Base-by-base conservation (phyloP, 2,329 filamentous ascomycete species). In the Fusarium sp. region DNA sequence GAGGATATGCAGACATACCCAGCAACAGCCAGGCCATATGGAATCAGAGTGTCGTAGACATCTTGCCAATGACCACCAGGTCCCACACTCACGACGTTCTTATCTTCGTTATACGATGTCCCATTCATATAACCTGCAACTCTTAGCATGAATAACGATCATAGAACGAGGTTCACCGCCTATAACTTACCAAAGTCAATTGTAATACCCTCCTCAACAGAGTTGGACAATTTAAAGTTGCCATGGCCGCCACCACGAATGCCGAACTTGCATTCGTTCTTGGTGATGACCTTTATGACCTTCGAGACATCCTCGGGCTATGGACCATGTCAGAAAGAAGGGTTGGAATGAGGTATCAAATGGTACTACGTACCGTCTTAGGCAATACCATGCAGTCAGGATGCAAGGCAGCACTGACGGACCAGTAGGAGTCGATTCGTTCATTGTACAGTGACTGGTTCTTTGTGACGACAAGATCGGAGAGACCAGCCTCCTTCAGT, bases 211-310 rank as follows among this genome's bases (percentile, higher is more conserved):
- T 79, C 78, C 14, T 80, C 70, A 17, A 84, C 67, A 56, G 80
- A 81, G 76, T 83, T 83, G 62, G 80, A 75, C 8, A 82, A 72
- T 2, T 79, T 66, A 55, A 79, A 80, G 30, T 77, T 74, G 32
- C 77, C 81, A 45, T 84, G 82, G 7, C 84, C 82, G 41, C 83
- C 83, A 24, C 80, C 79, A 4, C 82, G 79, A 39, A 86, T 79
- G 24, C 82, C 84, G 68, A 85, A 85, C 11, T 78, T 75, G 52
- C 81, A 82, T 20, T 77, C 45, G 12, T 76, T 74, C 9, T 72
- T 55, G 32, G 76, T 73, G 1, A 86, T 74, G 5, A 81, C 75
- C 50, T 79, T 81, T 26, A 85, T 76, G 6, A 80, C 78, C 13
- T 73, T 70, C 9, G 83, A 81, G 12, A 84, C 82, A 65, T 86